Evolutionary conservation across 192 early-diverging fungal species (phyloP), one percentile per base, ranked within the genome.

Genomic region (Obelidium mucronatum): DNA sequence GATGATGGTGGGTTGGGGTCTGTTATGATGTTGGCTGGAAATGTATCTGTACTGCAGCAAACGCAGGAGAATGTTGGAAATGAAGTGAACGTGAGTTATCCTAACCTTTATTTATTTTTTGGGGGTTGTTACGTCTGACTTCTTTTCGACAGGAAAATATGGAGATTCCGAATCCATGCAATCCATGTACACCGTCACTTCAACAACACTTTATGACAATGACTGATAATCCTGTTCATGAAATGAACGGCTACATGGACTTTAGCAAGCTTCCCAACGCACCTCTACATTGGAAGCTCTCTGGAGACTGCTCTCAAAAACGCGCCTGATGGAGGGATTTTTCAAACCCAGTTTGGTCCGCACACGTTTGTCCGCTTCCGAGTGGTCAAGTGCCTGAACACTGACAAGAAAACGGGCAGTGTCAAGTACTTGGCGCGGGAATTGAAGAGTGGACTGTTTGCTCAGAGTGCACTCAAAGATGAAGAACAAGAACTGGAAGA

Each of bases 371-470:
- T 55, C 5, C 59, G 67, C 1, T 71, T 69, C 24, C 35, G 68
- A 1, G 28, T 60, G 33, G 19, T 40, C 17, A 69, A 65, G 35
- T 28, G 31, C 8, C 30, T 68, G 6, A 2, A 15, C n/a, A 17
- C 8, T 28, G 17, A 15, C 22, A 37, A 31, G 34, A 26, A 42
- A 26, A 35, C 33, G 54, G 63, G 33, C 17, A 51, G 22, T 26
- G 35, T n/a, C 5, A 42, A 6, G 2, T 72, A 58, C 34, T n/a
- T 58, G 78, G 84, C 48, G 74, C 82, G 44, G 80, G 83, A 65
- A 78, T 30, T 72, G 33, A 72, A 72, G 36, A 39, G 17, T 22
- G 69, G 69, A 5, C 28, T 72, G 5, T 26, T 72, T 17, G 52
- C 28, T n/a, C 8, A 76, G 39, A 31, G 71, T 13, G 6, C 42